A percentile compares a stretch with the other conserved stretches of the same genome.
phyloP scores from a whole-genome alignment of 1,284 basidiomycete genomes.

The Cutaneotrichosporon arboriforme region DNA sequence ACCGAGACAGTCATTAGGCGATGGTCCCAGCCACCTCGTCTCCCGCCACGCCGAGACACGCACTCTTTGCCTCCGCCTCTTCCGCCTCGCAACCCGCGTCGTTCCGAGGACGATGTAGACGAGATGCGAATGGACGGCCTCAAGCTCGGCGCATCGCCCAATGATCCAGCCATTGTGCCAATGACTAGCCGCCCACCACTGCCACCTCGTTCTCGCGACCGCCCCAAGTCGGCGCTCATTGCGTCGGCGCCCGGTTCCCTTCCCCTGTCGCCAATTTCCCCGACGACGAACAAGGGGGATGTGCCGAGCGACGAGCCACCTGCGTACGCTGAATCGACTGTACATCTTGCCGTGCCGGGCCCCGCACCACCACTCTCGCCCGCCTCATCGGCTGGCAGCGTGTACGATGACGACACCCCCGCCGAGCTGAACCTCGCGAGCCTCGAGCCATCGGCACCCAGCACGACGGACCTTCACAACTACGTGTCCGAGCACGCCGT shows the following conservation, averaged over 20 bases:
- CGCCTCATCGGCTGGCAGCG: neutral
- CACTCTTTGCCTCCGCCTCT: neutral
- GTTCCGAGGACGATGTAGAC: neutral
- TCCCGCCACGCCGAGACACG: constrained; percentile 20
- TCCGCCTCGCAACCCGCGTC: neutral
- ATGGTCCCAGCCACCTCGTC: constrained; percentile 23
- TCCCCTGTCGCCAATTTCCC: neutral
- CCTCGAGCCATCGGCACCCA: neutral
- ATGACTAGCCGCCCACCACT: neutral
- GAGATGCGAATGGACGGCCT: neutral
- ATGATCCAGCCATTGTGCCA: neutral
- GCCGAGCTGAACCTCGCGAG: neutral
- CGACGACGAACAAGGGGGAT: neutral
- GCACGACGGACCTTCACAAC: neutral
- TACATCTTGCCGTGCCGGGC: too few species aligned
- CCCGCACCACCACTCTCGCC: neutral
- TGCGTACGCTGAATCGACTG: neutral
- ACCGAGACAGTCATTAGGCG: constrained; percentile 28
- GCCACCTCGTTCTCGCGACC: neutral
- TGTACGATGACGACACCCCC: neutral
- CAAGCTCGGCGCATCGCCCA: neutral
- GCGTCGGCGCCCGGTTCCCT: neutral
- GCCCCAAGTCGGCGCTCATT: neutral
- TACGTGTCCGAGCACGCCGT: neutral
- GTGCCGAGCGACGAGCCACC: constrained; percentile 1